phyloP scores from a whole-genome alignment of 495 filamentous ascomycete genomes.

The Ramalina intermedia region DNA sequence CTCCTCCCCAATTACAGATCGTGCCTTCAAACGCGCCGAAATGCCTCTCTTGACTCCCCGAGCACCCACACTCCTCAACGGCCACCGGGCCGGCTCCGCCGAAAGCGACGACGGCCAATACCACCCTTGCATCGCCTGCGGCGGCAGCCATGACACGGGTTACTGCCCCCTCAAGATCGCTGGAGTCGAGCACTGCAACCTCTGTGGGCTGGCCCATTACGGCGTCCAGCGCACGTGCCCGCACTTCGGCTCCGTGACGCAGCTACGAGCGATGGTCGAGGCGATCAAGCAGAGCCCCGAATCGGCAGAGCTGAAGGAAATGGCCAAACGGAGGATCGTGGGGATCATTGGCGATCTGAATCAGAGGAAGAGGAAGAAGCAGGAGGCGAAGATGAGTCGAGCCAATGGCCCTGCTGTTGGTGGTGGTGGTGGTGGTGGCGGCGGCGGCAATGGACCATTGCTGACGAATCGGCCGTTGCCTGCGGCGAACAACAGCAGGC shows the following conservation, averaged over 20 bases:
- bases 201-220: slow-evolving; percentile 56
- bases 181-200: slow-evolving; percentile 46
- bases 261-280: slow-evolving; percentile 44
- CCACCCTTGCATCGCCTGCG: slow-evolving; percentile 39
- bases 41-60: slow-evolving; percentile 2
- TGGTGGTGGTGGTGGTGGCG: no score
- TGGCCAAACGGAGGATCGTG: slow-evolving; percentile 39
- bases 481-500: no score
- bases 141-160: slow-evolving; percentile 35
- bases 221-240: slow-evolving; percentile 42
- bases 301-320: slow-evolving; percentile 30
- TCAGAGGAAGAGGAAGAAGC: slow-evolving; percentile 23
- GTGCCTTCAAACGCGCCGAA: slow-evolving; percentile 27
- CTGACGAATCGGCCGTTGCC: not conserved
- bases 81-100: not conserved
- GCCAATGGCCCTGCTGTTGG: not conserved
- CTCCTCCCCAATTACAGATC: slow-evolving; percentile 10
- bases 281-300: slow-evolving; percentile 44
- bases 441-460: not conserved
- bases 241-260: slow-evolving; percentile 40
- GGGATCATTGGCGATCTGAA: slow-evolving; percentile 40
- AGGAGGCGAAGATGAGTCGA: slow-evolving; percentile 3
- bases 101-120: slow-evolving; percentile 4
- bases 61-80: not conserved
- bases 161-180: slow-evolving; percentile 45